Conservation (phyloP, 2,329 filamentous ascomycete species). For the Fusarium buharicum region DNA sequence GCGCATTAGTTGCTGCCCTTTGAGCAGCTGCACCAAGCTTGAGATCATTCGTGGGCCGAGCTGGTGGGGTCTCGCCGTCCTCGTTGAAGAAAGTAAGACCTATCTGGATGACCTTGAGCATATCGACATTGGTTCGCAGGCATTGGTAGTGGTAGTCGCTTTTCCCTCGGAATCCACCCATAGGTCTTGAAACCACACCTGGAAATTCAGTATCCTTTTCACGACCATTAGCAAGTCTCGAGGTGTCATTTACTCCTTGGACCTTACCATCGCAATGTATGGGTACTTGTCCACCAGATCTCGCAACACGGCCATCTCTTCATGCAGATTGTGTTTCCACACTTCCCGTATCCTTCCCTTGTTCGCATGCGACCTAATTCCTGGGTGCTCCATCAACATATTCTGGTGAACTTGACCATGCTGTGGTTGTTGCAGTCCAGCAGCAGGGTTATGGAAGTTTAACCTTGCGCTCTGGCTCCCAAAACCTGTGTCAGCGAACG, state of each 20-base stretch:
- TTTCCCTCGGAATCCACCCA: slow-evolving; percentile 93
- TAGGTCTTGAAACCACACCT: slow-evolving; percentile 94
- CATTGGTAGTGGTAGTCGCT: slow-evolving; percentile 99
- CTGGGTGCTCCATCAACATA: slow-evolving; percentile 56
- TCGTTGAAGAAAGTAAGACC: slow-evolving; percentile 93
- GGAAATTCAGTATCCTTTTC: slow-evolving; percentile 94
- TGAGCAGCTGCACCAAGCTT: slow-evolving; percentile 52
- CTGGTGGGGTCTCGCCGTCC: slow-evolving; percentile 85
- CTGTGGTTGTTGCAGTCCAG: slow-evolving; percentile 70
- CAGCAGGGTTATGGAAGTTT: slow-evolving; percentile 73
- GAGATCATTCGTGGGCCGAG: slow-evolving; percentile 65
- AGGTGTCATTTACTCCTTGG: slow-evolving; percentile 1
- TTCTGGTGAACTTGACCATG: slow-evolving; percentile 59
- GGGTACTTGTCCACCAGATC: slow-evolving; percentile 89
- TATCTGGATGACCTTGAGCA: slow-evolving; percentile 97
- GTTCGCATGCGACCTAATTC: slow-evolving; percentile 64
- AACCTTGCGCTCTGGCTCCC: slow-evolving; percentile 89
- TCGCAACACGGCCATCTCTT: slow-evolving; percentile 88
- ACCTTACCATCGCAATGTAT: slow-evolving; percentile 94
- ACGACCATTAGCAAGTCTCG: slow-evolving; percentile 26
- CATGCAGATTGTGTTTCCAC: slow-evolving; percentile 89
- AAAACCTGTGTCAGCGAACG: slow-evolving; percentile 75
- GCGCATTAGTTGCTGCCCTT: slow-evolving; percentile 55
- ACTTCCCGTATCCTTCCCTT: slow-evolving; percentile 93
- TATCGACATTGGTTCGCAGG: slow-evolving; percentile 93